phyloP scores from a whole-genome alignment of 1,139 yeast genomes.

The Spencermartinsiella ligniputridi region DNA sequence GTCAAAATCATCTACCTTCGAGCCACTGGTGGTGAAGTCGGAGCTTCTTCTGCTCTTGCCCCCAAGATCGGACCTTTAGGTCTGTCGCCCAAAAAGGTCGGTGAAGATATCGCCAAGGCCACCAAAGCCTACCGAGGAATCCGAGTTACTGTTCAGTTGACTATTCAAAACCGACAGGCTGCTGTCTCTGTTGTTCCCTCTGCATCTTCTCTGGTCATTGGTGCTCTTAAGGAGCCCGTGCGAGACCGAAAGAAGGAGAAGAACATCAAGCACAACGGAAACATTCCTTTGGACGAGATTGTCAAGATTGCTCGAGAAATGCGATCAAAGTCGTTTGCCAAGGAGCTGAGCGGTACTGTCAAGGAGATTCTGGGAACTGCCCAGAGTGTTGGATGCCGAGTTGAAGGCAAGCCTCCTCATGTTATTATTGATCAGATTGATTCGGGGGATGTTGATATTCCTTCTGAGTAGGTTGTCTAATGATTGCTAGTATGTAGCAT shows the following conservation, averaged over 20 bases:
- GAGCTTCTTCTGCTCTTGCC: constrained; percentile 99
- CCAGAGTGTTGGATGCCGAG: constrained; percentile 98
- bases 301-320: constrained; percentile 96
- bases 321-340: constrained; percentile 98
- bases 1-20: constrained; percentile 98
- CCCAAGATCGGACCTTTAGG: constrained; percentile 99
- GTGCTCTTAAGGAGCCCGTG: constrained; percentile 99
- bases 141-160: constrained; percentile 97
- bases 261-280: constrained; percentile 99
- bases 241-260: constrained; percentile 99
- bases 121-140: constrained; percentile 99
- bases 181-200: constrained; percentile 98
- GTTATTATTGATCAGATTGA: constrained; percentile 72
- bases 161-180: constrained; percentile 99
- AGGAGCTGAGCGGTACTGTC: constrained; percentile 92
- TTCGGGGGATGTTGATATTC: constrained; percentile 91
- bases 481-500: constrained; percentile 4
- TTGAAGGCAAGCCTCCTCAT: constrained; percentile 99
- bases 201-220: constrained; percentile 97
- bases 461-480: constrained; percentile 30
- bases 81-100: constrained; percentile 99
- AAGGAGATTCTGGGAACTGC: constrained; percentile 99
- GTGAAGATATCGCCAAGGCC: constrained; percentile 99
- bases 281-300: constrained; percentile 95
- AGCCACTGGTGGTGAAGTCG: constrained; percentile 99